Percentiles rank a stretch among this genome's conserved stretches.
Conservation (phyloP, 2,329 filamentous ascomycete species). For the Cercospora zeae-maydis region DNA sequence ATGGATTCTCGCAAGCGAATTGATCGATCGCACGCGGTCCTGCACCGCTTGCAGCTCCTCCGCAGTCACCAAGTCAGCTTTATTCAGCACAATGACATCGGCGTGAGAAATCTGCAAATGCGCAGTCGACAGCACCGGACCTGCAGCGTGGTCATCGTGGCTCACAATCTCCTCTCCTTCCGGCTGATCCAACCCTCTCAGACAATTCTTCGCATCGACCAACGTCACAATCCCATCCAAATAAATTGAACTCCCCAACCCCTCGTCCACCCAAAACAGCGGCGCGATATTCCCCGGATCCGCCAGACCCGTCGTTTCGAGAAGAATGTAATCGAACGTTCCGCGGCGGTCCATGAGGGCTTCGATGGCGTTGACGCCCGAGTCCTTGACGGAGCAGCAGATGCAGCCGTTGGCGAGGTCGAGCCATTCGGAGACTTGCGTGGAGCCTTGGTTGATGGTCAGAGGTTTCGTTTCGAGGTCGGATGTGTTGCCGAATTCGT, state of each 20-base stretch:
- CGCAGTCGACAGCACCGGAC: conserved; percentile 79
- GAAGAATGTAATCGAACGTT: conserved; percentile 92
- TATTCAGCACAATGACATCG: conserved; percentile 93
- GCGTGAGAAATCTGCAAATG: conserved; percentile 97
- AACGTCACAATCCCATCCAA: conserved; percentile 95
- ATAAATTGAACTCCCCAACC: conserved; percentile 90
- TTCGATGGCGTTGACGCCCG: conserved; percentile 91
- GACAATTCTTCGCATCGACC: conserved; percentile 90
- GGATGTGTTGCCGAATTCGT: conserved; percentile 58
- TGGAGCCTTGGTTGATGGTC: conserved; percentile 74
- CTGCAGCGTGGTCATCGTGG: conserved; percentile 47
- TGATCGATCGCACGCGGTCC: conserved; percentile 75
- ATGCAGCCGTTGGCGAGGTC: conserved; percentile 96
- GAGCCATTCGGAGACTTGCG: conserved; percentile 85
- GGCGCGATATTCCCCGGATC: conserved; percentile 95
- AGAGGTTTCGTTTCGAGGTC: conserved; percentile 89
- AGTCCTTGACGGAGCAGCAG: conserved; percentile 96
- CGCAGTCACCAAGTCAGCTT: conserved; percentile 74
- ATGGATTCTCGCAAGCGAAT: conserved; percentile 80
- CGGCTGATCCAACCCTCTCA: conserved; percentile 72
- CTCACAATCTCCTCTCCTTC: conserved; percentile 32
- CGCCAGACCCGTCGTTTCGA: conserved; percentile 92
- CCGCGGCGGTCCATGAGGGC: conserved; percentile 91
- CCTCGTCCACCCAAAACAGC: conserved; percentile 96
- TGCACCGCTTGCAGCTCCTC: conserved; percentile 67